Evolutionary conservation across 1,284 basidiomycete genomes (phyloP), one percentile per base, ranked within the genome.

Genomic region (Meira miltonrushii): DNA sequence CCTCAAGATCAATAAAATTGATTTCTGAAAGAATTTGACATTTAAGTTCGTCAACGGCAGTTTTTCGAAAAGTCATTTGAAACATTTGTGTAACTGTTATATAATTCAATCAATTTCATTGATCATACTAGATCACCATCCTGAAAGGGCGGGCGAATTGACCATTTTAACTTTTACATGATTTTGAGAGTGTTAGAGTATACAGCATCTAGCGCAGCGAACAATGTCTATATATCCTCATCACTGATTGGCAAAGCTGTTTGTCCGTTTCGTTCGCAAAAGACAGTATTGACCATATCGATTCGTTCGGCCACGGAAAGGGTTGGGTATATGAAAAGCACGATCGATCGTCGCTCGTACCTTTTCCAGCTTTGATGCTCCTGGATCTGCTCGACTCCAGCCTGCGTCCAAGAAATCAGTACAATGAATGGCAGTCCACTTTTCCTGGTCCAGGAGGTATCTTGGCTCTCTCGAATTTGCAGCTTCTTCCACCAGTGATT

Each of bases 221-320:
- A n/a, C n/a, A 33, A 33, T 33, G 8, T 25, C 48, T n/a, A 19
- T 43, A 43, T 43, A 4, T 6, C 10, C 3, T n/a, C 41, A 43
- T 4, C 12, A 23, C 23, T 12, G 17, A 13, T 48, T 48, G 12
- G 21, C 50, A 13, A 53, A 44, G 19, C 54, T 55, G 15, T 60
- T 41, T 19, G 28, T 38, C 15, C 59, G 6, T 19, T 23, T 47
- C 2, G 50, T 59, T 48, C 46, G 58, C 8, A 75, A 54, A 4
- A 76, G 53, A 39, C 74, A 76, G 21, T 69, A 75, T 39, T 70
- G 69, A 1, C 72, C 74, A 43, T 66, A 72, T 40, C 47, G 58
- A 17, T 23, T 52, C 49, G 28, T 50, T 37, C 57, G 57, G 50
- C 28, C 43, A 46, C 37, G 55, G 43, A 47, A 55, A 17, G 21